A percentile compares a stretch with the other conserved stretches of the same genome.
Evolutionary conservation across 768 basidiomycete genomes (phyloP).

Genomic region (Mycena polygramma): DNA sequence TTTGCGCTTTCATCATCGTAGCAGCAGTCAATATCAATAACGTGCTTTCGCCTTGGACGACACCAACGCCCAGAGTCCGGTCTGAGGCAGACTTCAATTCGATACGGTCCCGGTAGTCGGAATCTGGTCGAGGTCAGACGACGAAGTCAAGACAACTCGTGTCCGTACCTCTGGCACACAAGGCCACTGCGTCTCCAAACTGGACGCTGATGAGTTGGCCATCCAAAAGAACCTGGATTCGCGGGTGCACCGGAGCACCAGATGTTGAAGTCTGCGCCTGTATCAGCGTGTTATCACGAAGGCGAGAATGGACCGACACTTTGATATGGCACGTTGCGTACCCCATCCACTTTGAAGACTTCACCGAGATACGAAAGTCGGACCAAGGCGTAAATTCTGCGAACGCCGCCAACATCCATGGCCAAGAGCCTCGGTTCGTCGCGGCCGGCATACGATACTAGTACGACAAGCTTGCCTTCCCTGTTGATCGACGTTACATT

Average conservation of each 20-base stretch:
- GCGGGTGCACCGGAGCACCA: constrained; percentile 79
- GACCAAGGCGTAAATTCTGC: constrained; percentile 75
- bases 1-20: constrained; percentile 74
- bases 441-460: constrained; percentile 76
- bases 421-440: constrained; percentile 58
- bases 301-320: constrained; percentile 61
- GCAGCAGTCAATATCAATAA: constrained; percentile 75
- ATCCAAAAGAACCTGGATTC: constrained; percentile 70
- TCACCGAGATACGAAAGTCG: constrained; percentile 60
- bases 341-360: constrained; percentile 59
- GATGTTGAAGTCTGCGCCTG: constrained; percentile 69
- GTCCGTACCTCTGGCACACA: constrained; percentile 72
- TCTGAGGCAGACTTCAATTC: constrained; percentile 78
- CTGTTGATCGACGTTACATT: constrained; percentile 45
- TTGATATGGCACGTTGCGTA: constrained; percentile 80
- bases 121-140: constrained; percentile 56
- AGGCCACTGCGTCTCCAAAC: constrained; percentile 82
- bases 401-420: constrained; percentile 59
- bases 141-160: not conserved
- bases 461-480: constrained; percentile 66
- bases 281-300: not conserved
- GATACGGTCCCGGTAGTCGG: constrained; percentile 78
- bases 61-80: constrained; percentile 78
- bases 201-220: constrained; percentile 73
- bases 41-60: constrained; percentile 61